Conservation (phyloP, 208 protist genomes). For the Crithidia sp. region DNA sequence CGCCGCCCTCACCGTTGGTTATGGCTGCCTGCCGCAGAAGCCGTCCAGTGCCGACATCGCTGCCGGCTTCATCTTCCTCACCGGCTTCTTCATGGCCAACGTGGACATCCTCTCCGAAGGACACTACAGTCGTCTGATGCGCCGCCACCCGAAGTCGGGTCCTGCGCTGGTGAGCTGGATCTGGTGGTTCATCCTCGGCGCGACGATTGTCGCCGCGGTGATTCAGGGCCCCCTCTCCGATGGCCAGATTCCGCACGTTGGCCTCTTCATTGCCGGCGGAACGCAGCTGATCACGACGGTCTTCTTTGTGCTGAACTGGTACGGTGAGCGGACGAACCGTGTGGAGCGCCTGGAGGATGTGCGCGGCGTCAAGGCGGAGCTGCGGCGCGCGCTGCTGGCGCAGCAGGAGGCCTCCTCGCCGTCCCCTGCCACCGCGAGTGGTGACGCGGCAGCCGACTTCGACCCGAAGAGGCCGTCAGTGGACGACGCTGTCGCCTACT, state of each 20-base stretch:
- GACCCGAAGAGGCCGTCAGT: conserved; percentile 24
- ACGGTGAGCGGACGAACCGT: conserved; percentile 66
- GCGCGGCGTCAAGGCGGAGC: conserved; percentile 24
- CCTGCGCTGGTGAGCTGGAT: conserved; percentile 76
- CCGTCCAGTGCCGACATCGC: conserved; percentile 43
- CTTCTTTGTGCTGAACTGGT: conserved; percentile 77
- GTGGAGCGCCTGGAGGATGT: conserved; percentile 55
- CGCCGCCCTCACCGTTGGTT: conserved; percentile 46
- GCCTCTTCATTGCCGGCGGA: conserved; percentile 54
- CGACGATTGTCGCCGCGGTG: conserved; percentile 46
- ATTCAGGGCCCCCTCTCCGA: conserved; percentile 73
- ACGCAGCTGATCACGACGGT: conserved; percentile 58
- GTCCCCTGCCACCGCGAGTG: neutral
- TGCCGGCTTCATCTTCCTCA: conserved; percentile 67
- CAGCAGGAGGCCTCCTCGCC: conserved; percentile 1
- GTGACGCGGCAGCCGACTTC: neutral
- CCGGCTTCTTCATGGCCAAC: conserved; percentile 58
- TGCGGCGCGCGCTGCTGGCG: conserved; percentile 19
- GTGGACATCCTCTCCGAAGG: conserved; percentile 84
- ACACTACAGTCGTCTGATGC: conserved; percentile 79
- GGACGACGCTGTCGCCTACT: conserved; percentile 14
- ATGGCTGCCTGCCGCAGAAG: conserved; percentile 49
- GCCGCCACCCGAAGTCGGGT: conserved; percentile 43
- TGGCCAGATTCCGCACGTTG: conserved; percentile 38
- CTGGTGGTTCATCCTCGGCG: conserved; percentile 73